A percentile compares a stretch with the other conserved stretches of the same genome.
phyloP scores from a whole-genome alignment of 1,284 basidiomycete species.

The Agroathelia rolfsii region DNA sequence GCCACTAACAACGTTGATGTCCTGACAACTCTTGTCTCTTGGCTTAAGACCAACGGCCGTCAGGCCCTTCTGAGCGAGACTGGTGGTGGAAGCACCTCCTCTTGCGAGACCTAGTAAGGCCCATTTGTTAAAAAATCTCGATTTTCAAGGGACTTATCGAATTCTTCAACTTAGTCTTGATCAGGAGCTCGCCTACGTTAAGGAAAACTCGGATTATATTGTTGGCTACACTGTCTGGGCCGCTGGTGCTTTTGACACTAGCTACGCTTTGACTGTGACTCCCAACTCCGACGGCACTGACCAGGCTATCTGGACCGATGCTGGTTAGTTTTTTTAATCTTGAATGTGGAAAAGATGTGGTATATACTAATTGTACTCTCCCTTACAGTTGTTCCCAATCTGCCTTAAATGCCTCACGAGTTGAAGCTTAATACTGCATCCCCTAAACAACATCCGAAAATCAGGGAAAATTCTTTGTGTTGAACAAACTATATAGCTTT shows the following conservation, averaged over 20 bases:
- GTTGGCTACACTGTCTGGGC: slow-evolving; percentile 38
- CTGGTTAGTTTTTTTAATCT: too few species aligned
- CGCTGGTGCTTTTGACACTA: slow-evolving; percentile 25
- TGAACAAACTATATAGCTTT: too few species aligned
- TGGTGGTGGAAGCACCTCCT: slow-evolving; percentile 44
- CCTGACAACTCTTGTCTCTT: slow-evolving; percentile 38
- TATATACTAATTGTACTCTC: too few species aligned
- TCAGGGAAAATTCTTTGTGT: too few species aligned
- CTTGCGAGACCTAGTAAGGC: slow-evolving; percentile 35
- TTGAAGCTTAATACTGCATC: too few species aligned
- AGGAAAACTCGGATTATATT: slow-evolving; percentile 40
- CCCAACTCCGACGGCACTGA: slow-evolving; percentile 26
- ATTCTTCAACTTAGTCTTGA: too few species aligned
- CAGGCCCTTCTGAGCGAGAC: slow-evolving; percentile 57
- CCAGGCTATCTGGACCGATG: slow-evolving; percentile 19
- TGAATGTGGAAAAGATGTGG: too few species aligned
- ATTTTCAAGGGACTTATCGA: too few species aligned
- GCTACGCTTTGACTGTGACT: slow-evolving; percentile 27
- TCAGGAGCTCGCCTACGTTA: slow-evolving; percentile 42
- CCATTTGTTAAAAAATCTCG: too few species aligned
- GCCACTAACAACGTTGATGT: slow-evolving; percentile 43
- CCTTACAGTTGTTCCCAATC: too few species aligned
- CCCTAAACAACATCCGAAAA: too few species aligned
- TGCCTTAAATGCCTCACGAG: too few species aligned
- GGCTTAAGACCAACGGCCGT: slow-evolving; percentile 40